Evolutionary conservation across 177 flowering plant genomes (phyloP), one percentile per base, ranked within the genome.

Genomic region (Telopea speciosissima): DNA sequence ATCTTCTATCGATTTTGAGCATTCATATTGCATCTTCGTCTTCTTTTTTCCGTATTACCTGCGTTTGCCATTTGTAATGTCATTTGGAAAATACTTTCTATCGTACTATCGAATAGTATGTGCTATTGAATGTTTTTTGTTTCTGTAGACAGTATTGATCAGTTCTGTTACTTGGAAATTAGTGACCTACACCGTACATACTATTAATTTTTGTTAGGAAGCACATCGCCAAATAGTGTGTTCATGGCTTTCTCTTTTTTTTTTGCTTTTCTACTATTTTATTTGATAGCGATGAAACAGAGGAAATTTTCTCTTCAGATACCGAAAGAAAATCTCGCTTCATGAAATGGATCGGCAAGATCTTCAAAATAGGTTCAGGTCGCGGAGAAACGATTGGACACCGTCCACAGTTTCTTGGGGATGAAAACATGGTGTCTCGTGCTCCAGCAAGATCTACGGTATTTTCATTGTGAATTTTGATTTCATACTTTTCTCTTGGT

Each of bases 301-400:
- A 94, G 75, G 79, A 82, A 62, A 72, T 82, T 82, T 80, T 72
- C 74, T 81, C 90, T 71, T 83, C 91, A 0, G 36, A 79, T 79
- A 75, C 84, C 69, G 96, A 88, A 76, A 84, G 84, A 67, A 90
- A 86, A 63, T 90, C 90, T 14, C 74, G 92, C 22, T 77, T 90
- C 62, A 85, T 92, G 91, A 95, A 80, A 83, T 92, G 99, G 99
- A 76, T 94, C 65, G 72, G 88, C 76, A 92, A 88, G 85, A 31
- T 94, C 25, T 94, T 94, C 69, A 88, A 88, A 63, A 79, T 82
- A 23, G 87, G 89, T 40, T 74, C 85, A 11, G 68, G 63, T 69
- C 72, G 80, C 13, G 82, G 78, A 60, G 61, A 31, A 2, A 61
- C 66, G 24, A 71, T 33, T 36, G 80, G 86, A 24, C 78, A 73